phyloP scores from a whole-genome alignment of 805 yeast species.

The Saturnispora sekii region DNA sequence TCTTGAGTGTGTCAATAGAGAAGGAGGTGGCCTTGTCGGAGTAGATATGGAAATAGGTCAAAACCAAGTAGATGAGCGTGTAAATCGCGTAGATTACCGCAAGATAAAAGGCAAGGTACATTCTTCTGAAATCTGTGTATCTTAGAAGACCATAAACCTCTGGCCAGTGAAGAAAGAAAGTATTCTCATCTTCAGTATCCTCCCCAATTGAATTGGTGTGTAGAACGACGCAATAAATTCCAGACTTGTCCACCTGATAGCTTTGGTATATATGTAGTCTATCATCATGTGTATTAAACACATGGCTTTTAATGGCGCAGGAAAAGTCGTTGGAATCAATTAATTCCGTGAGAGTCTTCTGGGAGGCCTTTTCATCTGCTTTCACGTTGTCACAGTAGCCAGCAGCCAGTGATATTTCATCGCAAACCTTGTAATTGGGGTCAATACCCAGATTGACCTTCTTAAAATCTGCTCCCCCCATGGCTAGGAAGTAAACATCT shows the following conservation, averaged over 20 bases:
- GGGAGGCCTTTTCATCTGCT: constrained; percentile 10
- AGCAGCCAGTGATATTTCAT: constrained; percentile 19
- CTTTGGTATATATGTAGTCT: too few relatives aligned
- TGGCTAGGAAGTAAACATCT: constrained; percentile 14
- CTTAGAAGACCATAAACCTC: constrained; percentile 25
- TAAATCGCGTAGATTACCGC: constrained; percentile 15
- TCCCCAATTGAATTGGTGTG: constrained; percentile 13
- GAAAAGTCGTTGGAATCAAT: constrained; percentile 13
- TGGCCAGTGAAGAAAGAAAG: constrained; percentile 18
- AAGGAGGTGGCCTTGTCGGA: constrained; percentile 16
- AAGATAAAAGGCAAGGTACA: constrained; percentile 19
- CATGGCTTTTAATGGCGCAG: constrained; percentile 9
- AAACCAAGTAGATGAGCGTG: constrained; percentile 11
- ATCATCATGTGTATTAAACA: too few relatives aligned
- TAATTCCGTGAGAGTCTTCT: constrained; percentile 14
- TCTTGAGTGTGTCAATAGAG: constrained; percentile 13
- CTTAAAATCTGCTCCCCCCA: constrained; percentile 19
- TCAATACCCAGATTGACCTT: constrained; percentile 18
- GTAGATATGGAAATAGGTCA: constrained; percentile 11
- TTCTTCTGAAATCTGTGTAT: constrained; percentile 22
- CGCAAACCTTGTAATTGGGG: constrained; percentile 18
- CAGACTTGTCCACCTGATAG: constrained; percentile 10
- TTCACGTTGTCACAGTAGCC: constrained; percentile 18
- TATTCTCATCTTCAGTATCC: not conserved
- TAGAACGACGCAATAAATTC: constrained; percentile 23